Percentiles rank a stretch among this genome's conserved stretches.
Evolutionary conservation across 2,329 filamentous ascomycete species (phyloP).

Genomic region (Penicillium fuscoglaucum): DNA sequence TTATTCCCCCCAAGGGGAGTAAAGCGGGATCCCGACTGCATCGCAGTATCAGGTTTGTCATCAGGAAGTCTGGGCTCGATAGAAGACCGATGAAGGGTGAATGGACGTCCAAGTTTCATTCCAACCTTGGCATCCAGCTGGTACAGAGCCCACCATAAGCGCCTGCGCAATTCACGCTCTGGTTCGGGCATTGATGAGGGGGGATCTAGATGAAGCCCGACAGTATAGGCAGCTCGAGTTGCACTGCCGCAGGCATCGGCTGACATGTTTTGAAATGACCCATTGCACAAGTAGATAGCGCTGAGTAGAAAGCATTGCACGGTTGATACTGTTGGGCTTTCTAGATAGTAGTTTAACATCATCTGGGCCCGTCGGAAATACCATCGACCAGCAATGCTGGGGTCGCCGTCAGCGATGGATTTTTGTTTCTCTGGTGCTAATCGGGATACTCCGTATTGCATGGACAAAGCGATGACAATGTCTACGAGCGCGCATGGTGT

Average conservation of each 20-base stretch:
- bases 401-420: background rate
- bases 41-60: background rate
- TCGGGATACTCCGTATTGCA: background rate
- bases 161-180: background rate
- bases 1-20: background rate
- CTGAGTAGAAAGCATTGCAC: background rate
- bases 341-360: background rate
- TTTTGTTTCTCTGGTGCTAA: background rate
- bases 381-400: background rate
- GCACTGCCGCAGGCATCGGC: background rate
- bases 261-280: background rate
- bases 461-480: background rate
- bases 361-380: background rate
- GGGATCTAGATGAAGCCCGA: background rate
- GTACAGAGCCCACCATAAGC: background rate
- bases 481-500: background rate
- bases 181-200: background rate
- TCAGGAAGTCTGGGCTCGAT: background rate
- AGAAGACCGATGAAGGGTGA: background rate
- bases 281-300: background rate
- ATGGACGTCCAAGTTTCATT: background rate
- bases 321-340: background rate
- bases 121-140: background rate
- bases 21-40: background rate
- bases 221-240: background rate